Percentiles rank a stretch among this genome's conserved stretches.
Conservation (phyloP, 2,329 filamentous ascomycete genomes). For the Pestalotiopsis sp. region DNA sequence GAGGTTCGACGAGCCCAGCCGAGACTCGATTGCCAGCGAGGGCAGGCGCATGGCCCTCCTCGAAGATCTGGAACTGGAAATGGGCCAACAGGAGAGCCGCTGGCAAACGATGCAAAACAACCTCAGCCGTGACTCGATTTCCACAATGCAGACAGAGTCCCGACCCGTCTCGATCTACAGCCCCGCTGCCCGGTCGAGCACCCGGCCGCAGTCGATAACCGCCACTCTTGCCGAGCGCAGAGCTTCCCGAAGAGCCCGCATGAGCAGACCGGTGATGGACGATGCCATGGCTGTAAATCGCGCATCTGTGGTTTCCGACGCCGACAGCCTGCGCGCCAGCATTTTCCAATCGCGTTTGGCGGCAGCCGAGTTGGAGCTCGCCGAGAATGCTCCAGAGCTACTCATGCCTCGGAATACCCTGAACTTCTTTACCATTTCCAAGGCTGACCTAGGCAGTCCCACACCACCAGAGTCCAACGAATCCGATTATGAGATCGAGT, state of each 20-base stretch:
- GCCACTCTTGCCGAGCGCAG: slow-evolving; percentile 40
- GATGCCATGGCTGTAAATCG: slow-evolving; percentile 26
- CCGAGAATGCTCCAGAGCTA: slow-evolving; percentile 41
- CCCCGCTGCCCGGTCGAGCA: slow-evolving; percentile 11
- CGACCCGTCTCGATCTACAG: slow-evolving; percentile 30
- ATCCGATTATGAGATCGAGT: slow-evolving; percentile 40
- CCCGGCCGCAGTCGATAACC: slow-evolving; percentile 28
- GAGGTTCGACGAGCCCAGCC: slow-evolving; percentile 46
- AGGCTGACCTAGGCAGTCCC: slow-evolving; percentile 49
- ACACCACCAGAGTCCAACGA: slow-evolving; percentile 58
- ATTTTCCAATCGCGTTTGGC: slow-evolving; percentile 48
- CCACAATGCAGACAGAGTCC: slow-evolving; percentile 44
- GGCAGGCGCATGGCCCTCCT: slow-evolving; percentile 51
- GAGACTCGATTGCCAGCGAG: slow-evolving; percentile 38
- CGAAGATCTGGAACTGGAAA: slow-evolving; percentile 63
- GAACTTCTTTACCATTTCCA: slow-evolving; percentile 42
- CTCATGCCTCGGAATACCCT: slow-evolving; percentile 37
- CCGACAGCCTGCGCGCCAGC: slow-evolving; percentile 36
- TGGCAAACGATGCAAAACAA: slow-evolving; percentile 62
- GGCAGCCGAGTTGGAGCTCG: slow-evolving; percentile 48
- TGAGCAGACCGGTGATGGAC: slow-evolving; percentile 34
- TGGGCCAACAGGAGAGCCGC: slow-evolving; percentile 60
- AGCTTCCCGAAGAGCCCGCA: slow-evolving; percentile 39
- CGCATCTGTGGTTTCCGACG: slow-evolving; percentile 28
- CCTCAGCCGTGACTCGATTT: slow-evolving; percentile 53